Percentiles rank a stretch among this genome's conserved stretches.
Evolutionary conservation across 768 basidiomycete species (phyloP).

Genomic region (Leccinum ochraceum): DNA sequence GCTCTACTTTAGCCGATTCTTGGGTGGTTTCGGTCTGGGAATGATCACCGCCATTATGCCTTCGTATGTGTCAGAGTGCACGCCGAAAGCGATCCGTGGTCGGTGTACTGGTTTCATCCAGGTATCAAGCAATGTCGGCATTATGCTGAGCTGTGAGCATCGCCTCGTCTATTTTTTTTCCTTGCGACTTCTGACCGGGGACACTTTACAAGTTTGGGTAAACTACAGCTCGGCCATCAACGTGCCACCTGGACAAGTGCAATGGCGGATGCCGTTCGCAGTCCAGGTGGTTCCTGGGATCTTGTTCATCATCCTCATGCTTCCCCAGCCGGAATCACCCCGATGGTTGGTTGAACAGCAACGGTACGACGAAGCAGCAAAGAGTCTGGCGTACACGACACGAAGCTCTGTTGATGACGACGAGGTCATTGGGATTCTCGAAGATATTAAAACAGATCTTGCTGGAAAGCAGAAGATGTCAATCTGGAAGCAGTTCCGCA

Average conservation of each 20-base stretch:
- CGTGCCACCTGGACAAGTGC: constrained; percentile 39
- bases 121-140: constrained; percentile 31
- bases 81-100: constrained; percentile 48
- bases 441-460: constrained; percentile 50
- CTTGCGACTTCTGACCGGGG: constrained; percentile 8
- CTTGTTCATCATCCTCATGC: constrained; percentile 47
- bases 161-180: not conserved
- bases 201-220: constrained; percentile 42
- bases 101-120: constrained; percentile 50
- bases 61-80: constrained; percentile 52
- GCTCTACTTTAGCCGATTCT: constrained; percentile 52
- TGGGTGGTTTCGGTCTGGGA: constrained; percentile 63
- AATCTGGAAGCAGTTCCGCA: constrained; percentile 37
- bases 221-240: constrained; percentile 44
- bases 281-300: constrained; percentile 54
- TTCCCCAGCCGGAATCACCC: constrained; percentile 55
- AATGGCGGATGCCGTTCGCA: constrained; percentile 56
- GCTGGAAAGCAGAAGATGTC: constrained; percentile 40
- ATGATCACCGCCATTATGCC: constrained; percentile 52
- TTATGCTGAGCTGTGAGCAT: constrained; percentile 38
- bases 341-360: constrained; percentile 55
- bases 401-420: constrained; percentile 28
- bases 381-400: constrained; percentile 37
- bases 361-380: constrained; percentile 42
- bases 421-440: constrained; percentile 38